Percentiles rank a stretch among this genome's conserved stretches.
These are phyloP conservation scores for Hygrocybe coccinea DNA, from an alignment of 768 basidiomycete genomes.

Conservation along the genomic window DNA sequence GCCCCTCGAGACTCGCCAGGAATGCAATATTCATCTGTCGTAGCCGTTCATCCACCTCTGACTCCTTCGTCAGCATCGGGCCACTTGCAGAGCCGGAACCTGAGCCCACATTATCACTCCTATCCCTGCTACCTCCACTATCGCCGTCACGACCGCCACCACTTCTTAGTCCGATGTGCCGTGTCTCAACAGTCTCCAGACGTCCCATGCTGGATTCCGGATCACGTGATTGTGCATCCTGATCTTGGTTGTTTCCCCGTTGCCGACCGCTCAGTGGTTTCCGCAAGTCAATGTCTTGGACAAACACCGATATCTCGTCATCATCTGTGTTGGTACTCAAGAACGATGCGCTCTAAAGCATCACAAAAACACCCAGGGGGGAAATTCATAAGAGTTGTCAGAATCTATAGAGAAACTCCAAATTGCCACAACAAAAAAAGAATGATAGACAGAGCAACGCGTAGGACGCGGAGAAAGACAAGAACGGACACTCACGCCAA, in stretches of 20 bases:
- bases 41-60: constrained; percentile 62
- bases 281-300: constrained; percentile 69
- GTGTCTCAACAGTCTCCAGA: constrained; percentile 3
- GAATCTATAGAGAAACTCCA: no score
- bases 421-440: background rate
- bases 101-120: background rate
- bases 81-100: constrained; percentile 24
- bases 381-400: no score
- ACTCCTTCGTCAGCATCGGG: constrained; percentile 59
- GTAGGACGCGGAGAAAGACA: background rate
- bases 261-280: constrained; percentile 53
- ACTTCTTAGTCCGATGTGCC: background rate
- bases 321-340: constrained; percentile 55
- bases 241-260: background rate
- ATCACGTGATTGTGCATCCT: no score
- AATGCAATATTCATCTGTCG: constrained; percentile 66
- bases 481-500: constrained; percentile 10
- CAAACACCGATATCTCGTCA: constrained; percentile 73
- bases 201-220: background rate
- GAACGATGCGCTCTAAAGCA: constrained; percentile 37
- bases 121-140: background rate
- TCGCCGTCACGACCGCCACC: background rate
- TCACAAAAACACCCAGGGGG: background rate
- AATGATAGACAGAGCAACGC: background rate
- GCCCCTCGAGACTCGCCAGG: constrained; percentile 55